Conservation (phyloP, 106 monocot species). For the Agapanthus africanus region DNA sequence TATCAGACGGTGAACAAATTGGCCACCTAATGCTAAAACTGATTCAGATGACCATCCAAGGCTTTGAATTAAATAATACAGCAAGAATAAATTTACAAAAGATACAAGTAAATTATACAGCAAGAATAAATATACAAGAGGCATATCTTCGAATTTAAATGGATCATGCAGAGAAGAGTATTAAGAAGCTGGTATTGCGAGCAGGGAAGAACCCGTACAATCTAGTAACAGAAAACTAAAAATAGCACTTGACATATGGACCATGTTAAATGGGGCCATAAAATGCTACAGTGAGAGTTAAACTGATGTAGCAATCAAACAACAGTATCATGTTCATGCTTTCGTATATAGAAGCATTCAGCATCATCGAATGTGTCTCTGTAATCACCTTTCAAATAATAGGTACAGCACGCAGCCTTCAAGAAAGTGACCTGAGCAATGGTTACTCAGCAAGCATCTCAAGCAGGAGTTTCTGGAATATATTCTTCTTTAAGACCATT, state of each 20-base stretch:
- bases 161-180: slow-evolving; percentile 10
- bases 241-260: slow-evolving; percentile 17
- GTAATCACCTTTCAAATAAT: slow-evolving; percentile 11
- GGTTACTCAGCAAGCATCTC: not conserved
- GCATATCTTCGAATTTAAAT: slow-evolving; percentile 17
- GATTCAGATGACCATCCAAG: slow-evolving; percentile 23
- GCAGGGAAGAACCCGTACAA: slow-evolving; percentile 14
- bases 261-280: slow-evolving; percentile 14
- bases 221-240: slow-evolving; percentile 29
- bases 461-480: not conserved
- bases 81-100: too few relatives aligned
- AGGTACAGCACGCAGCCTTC: not conserved
- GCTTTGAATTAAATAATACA: slow-evolving; percentile 32
- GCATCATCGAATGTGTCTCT: slow-evolving; percentile 12
- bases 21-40: slow-evolving; percentile 20
- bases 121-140: slow-evolving; percentile 23
- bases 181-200: slow-evolving; percentile 1
- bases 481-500: not conserved
- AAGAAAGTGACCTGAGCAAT: slow-evolving; percentile 2
- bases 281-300: slow-evolving; percentile 11
- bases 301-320: slow-evolving; percentile 15
- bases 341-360: slow-evolving; percentile 16
- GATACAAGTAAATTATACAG: too few relatives aligned
- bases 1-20: slow-evolving; percentile 18
- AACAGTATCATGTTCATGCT: slow-evolving; percentile 11